Percentiles rank a stretch among this genome's conserved stretches.
Conservation (phyloP, 176 grass and related monocot genomes). For the Musa itinerans region DNA sequence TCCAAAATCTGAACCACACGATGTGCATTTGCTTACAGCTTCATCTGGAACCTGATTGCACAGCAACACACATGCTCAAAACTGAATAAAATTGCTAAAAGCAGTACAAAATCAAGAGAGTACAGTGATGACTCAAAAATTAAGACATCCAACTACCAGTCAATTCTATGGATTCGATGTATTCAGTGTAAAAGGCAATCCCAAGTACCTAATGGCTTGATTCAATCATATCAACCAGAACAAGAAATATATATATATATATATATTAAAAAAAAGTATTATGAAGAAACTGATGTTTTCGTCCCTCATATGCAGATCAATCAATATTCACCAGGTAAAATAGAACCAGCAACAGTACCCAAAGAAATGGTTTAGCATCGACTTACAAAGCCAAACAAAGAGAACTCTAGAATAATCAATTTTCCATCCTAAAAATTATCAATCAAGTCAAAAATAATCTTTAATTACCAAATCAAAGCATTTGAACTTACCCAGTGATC, state of each 20-base stretch:
- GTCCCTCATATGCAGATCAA: not conserved
- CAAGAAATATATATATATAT: too few species aligned
- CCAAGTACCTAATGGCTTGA: too few species aligned
- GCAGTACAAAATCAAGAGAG: not conserved
- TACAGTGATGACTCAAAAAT: not conserved
- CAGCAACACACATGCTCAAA: conserved; percentile 17
- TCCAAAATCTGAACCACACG: conserved; percentile 69
- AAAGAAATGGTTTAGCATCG: too few species aligned
- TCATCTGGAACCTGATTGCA: conserved; percentile 80
- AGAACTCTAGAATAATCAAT: not conserved
- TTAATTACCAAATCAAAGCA: conserved; percentile 1
- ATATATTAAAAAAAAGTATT: not conserved
- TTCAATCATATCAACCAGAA: not conserved
- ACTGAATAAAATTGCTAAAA: not conserved
- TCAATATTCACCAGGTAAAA: not conserved
- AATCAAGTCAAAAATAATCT: not conserved
- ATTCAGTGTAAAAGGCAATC: too few species aligned
- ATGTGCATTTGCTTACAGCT: conserved; percentile 71
- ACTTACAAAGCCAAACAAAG: not conserved
- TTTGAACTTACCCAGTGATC: conserved; percentile 78
- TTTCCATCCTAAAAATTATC: too few species aligned
- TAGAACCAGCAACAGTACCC: not conserved
- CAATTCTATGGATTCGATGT: too few species aligned
- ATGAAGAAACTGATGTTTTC: conserved; percentile 2
- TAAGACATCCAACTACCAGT: not conserved